These are phyloP conservation scores for Taphrina confusa DNA, from an alignment of 1,139 yeast genomes.

Conservation along the genomic window DNA sequence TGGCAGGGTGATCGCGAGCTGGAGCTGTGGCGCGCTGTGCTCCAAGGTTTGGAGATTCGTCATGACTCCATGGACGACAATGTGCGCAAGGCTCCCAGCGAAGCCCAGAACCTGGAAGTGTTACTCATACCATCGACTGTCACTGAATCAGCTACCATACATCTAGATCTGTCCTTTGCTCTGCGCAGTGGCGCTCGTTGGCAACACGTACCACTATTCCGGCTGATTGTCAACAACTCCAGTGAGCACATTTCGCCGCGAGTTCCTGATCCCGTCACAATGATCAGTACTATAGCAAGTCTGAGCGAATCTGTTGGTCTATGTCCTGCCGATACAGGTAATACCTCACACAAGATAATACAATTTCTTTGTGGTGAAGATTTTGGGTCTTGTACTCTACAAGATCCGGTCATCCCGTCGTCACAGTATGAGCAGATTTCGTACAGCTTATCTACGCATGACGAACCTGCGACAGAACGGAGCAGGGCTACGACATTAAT, in stretches of 20 bases:
- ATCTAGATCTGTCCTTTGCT: slow-evolving; percentile 1
- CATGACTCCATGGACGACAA: background rate
- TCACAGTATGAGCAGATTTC: slow-evolving; percentile 12
- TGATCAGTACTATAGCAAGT: slow-evolving; percentile 14
- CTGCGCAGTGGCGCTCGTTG: background rate
- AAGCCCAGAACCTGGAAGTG: background rate
- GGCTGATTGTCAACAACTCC: slow-evolving; percentile 15
- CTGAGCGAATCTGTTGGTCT: slow-evolving; percentile 6
- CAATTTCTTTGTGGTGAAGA: slow-evolving; percentile 10
- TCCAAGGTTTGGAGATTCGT: slow-evolving; percentile 11
- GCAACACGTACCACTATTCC: background rate
- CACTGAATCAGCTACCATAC: background rate
- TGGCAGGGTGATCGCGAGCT: background rate
- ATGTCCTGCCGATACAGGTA: slow-evolving; percentile 1
- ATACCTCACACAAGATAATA: background rate
- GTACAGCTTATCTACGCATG: background rate
- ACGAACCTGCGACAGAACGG: background rate
- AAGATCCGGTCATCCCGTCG: background rate
- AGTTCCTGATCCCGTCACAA: slow-evolving; percentile 6
- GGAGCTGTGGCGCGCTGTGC: slow-evolving; percentile 2
- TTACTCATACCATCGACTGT: background rate
- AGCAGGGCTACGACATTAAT: background rate
- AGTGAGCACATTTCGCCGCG: slow-evolving; percentile 13
- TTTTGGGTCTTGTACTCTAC: background rate
- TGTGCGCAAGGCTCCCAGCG: background rate